These are phyloP conservation scores for Pachysandra terminalis DNA, from an alignment of 164 flowering plant species.

Conservation along the genomic window DNA sequence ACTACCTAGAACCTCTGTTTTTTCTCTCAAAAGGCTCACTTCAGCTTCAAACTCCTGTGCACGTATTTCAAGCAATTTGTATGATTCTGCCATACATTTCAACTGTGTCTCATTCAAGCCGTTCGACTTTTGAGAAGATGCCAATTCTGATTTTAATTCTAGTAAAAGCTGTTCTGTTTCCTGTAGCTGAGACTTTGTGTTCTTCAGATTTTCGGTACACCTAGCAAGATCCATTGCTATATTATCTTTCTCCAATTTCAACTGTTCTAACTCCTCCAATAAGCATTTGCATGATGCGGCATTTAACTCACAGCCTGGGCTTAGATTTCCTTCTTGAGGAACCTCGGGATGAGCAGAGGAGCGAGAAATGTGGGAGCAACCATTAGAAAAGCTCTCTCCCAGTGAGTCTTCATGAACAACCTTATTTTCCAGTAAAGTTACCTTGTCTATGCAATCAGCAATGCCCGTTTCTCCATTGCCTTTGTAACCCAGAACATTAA, in stretches of 20 bases:
- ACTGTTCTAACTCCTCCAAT: constrained; percentile 55
- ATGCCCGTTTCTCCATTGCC: constrained; percentile 46
- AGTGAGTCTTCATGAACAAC: constrained; percentile 33
- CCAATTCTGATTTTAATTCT: constrained; percentile 69
- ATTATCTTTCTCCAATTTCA: constrained; percentile 71
- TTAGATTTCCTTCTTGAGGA: constrained; percentile 53
- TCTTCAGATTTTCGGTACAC: constrained; percentile 55
- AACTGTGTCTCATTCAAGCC: constrained; percentile 95
- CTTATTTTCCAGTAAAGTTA: constrained; percentile 74
- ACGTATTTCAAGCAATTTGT: constrained; percentile 77
- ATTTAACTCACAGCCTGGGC: constrained; percentile 41
- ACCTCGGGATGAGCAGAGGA: constrained; percentile 57
- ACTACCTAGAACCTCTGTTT: constrained; percentile 48
- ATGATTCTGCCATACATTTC: constrained; percentile 97
- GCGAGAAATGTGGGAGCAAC: constrained; percentile 46
- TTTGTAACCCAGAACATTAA: constrained; percentile 48
- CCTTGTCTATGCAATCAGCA: constrained; percentile 85
- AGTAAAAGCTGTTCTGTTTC: constrained; percentile 67
- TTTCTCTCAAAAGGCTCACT: constrained; percentile 47
- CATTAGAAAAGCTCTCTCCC: constrained; percentile 51
- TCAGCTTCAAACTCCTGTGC: constrained; percentile 65
- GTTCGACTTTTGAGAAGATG: constrained; percentile 66
- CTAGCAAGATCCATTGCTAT: constrained; percentile 47
- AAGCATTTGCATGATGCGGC: constrained; percentile 38
- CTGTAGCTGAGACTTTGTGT: constrained; percentile 49